phyloP scores from a whole-genome alignment of 2,329 filamentous ascomycete genomes.

The Fusarium heterosporum region DNA sequence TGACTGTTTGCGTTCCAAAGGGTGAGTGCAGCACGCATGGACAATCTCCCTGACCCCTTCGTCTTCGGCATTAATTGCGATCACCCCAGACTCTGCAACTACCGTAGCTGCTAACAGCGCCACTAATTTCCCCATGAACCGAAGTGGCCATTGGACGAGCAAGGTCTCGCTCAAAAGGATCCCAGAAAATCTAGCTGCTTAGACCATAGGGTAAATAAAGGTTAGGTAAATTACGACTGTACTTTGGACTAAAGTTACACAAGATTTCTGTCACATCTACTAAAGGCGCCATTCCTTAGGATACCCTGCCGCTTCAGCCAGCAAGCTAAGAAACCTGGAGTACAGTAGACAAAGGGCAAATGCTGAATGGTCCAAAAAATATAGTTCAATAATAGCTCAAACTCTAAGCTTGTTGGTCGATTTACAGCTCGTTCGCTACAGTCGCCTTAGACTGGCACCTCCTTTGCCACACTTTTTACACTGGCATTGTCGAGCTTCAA shows the following conservation, averaged over 20 bases:
- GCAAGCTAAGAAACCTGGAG: too few species aligned
- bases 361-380: background rate
- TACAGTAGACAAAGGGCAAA: too few species aligned
- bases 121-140: background rate
- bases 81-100: background rate
- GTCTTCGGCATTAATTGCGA: background rate
- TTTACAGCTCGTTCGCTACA: background rate
- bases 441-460: background rate
- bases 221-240: too few species aligned
- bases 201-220: too few species aligned
- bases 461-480: conserved; percentile 4
- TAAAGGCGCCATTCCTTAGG: too few species aligned
- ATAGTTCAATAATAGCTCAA: background rate
- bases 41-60: background rate
- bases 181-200: background rate
- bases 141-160: background rate
- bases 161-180: background rate
- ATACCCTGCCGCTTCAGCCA: too few species aligned
- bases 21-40: background rate
- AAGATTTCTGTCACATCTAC: too few species aligned
- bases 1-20: background rate
- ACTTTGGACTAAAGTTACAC: too few species aligned
- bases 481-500: background rate
- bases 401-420: too few species aligned
- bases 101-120: background rate